Conservation (phyloP, 345 rosid genomes). For the Moricandia moricandioides region DNA sequence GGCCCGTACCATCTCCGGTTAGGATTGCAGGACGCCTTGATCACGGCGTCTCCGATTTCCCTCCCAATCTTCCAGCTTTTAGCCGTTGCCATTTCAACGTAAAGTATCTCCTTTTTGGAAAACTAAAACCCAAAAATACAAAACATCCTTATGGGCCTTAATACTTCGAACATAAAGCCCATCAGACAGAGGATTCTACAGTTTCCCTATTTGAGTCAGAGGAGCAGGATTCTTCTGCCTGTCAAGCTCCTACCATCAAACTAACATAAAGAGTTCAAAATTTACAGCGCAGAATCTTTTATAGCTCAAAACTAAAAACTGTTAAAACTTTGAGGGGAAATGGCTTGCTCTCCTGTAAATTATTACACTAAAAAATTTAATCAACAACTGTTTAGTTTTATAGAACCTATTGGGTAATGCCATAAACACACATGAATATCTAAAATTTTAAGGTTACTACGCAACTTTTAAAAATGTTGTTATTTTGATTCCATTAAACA, state of each 20-base stretch:
- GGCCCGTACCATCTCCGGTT: conserved; percentile 57
- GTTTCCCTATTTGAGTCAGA: neutral
- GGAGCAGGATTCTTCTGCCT: neutral
- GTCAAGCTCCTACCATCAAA: neutral
- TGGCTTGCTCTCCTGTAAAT: too few species aligned
- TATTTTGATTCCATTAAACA: too few species aligned
- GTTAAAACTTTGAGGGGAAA: too few species aligned
- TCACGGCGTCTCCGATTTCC: conserved; percentile 50
- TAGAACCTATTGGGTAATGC: too few species aligned
- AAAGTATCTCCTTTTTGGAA: neutral
- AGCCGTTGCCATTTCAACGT: conserved; percentile 24
- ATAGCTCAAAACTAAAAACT: too few species aligned
- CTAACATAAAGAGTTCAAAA: too few species aligned
- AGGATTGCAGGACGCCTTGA: conserved; percentile 37
- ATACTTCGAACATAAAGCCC: neutral
- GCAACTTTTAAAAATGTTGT: too few species aligned
- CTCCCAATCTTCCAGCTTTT: conserved; percentile 36
- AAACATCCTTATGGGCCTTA: neutral
- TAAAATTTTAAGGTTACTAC: too few species aligned
- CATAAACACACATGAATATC: too few species aligned
- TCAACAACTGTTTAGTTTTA: too few species aligned
- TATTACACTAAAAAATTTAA: too few species aligned
- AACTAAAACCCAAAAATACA: neutral
- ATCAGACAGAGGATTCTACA: neutral
- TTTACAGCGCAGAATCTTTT: too few species aligned